Conservation (phyloP, 2,329 filamentous ascomycete species). For the Colletotrichum sp. region DNA sequence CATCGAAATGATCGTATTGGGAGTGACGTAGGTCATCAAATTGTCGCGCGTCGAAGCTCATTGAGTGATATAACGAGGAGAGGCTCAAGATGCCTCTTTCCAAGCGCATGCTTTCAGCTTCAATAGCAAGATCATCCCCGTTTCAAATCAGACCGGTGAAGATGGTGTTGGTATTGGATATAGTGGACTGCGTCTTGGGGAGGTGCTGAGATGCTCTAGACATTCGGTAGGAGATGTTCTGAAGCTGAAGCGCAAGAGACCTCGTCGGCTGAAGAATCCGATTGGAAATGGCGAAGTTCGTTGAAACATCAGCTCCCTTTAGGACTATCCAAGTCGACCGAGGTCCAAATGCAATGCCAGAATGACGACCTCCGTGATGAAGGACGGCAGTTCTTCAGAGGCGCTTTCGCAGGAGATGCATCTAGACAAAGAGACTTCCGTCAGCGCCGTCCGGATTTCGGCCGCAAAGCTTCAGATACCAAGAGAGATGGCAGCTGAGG, state of each 20-base stretch:
- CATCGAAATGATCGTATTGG: not conserved
- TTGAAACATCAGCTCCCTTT: not conserved
- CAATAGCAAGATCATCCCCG: not conserved
- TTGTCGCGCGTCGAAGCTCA: not conserved
- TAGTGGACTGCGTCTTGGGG: not conserved
- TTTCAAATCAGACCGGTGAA: rapidly evolving
- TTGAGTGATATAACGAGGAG: not conserved
- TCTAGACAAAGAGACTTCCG: not conserved
- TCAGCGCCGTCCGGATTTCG: not conserved
- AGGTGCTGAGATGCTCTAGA: not conserved
- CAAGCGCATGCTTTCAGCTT: not conserved
- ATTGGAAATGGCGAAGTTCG: not conserved
- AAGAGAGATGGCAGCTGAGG: rapidly evolving
- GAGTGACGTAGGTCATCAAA: not conserved
- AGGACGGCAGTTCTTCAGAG: not conserved
- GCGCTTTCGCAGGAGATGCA: not conserved
- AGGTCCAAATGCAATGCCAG: not conserved
- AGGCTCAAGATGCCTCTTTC: not conserved
- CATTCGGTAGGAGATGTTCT: not conserved
- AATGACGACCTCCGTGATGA: not conserved
- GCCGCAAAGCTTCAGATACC: no score
- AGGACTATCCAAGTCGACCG: not conserved
- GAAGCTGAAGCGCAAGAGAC: not conserved
- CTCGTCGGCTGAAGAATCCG: not conserved
- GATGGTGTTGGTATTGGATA: not conserved